Evolutionary conservation across 2,329 filamentous ascomycete genomes (phyloP).

Genomic region (Penicillium sp.): DNA sequence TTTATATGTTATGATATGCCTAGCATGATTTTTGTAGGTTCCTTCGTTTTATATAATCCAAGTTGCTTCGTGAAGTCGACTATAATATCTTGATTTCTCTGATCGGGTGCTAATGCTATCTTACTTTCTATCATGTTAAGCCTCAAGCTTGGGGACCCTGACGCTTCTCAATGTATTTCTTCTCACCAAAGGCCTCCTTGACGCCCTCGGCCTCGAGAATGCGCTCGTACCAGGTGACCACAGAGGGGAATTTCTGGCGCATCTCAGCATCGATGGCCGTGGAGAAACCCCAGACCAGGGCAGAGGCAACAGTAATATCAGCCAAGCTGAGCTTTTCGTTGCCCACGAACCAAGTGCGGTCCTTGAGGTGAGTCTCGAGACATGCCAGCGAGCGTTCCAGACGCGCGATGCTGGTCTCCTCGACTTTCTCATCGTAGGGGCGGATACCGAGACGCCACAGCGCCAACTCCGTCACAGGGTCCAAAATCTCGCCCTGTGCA

Average conservation of each 20-base stretch:
- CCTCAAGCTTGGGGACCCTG: constrained; percentile 4
- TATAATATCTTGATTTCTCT: background rate
- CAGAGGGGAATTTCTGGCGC: constrained; percentile 23
- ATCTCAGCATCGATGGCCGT: constrained; percentile 27
- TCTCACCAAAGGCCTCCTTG: constrained; percentile 29
- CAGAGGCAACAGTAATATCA: constrained; percentile 26
- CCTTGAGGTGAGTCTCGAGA: constrained; percentile 23
- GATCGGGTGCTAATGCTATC: background rate
- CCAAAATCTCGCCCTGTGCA: constrained; percentile 32
- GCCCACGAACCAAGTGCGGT: constrained; percentile 21
- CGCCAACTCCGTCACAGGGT: constrained; percentile 15
- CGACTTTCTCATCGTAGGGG: constrained; percentile 22
- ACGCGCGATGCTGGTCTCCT: constrained; percentile 15
- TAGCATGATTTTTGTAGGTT: background rate
- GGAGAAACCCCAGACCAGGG: constrained; percentile 27
- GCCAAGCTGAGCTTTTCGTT: constrained; percentile 26
- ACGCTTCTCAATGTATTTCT: constrained; percentile 27
- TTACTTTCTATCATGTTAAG: background rate
- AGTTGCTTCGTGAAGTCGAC: background rate
- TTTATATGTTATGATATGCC: background rate
- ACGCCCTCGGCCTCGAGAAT: constrained; percentile 22
- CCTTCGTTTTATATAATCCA: background rate
- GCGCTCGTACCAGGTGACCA: constrained; percentile 27
- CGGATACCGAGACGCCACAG: constrained; percentile 21
- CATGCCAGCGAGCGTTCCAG: constrained; percentile 19